Conservation (phyloP, 495 filamentous ascomycete species). For the Hypoxylon lienhwacheense region DNA sequence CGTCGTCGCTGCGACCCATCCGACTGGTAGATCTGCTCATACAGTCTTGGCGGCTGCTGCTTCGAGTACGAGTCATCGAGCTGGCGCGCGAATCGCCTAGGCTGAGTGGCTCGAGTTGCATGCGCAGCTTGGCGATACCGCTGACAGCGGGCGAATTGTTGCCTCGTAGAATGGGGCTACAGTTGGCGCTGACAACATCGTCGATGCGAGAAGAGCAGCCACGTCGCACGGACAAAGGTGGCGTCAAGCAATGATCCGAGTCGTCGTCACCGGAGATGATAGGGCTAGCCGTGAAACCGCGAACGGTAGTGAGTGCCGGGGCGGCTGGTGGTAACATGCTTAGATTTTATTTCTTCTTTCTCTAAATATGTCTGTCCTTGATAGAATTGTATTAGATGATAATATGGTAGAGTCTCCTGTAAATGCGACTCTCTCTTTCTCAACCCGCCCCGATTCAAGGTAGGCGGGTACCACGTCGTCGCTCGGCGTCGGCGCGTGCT, state of each 20-base stretch:
- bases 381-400: conserved; percentile 11
- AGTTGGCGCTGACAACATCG: conserved; percentile 60
- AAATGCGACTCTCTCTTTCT: conserved; percentile 13
- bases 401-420: conserved; percentile 22
- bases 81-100: conserved; percentile 55
- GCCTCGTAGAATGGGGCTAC: conserved; percentile 64
- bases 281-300: conserved; percentile 75
- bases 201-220: conserved; percentile 42
- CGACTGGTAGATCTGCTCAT: conserved; percentile 39
- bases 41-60: conserved; percentile 36
- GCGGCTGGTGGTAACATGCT: conserved; percentile 51
- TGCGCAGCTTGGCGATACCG: conserved; percentile 77
- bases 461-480: conserved; percentile 49
- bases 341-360: conserved; percentile 44
- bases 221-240: conserved; percentile 42
- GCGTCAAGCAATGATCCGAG: conserved; percentile 61
- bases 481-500: conserved; percentile 52
- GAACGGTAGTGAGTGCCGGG: conserved; percentile 70
- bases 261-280: conserved; percentile 82
- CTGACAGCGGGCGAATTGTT: conserved; percentile 56
- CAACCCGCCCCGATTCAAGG: conserved; percentile 46
- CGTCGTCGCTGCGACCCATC: conserved; percentile 45
- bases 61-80: conserved; percentile 50
- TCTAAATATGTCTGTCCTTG: conserved; percentile 48
- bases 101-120: conserved; percentile 67